Conservation (phyloP, 805 yeast species). For the Saccharomycopsis sp. region DNA sequence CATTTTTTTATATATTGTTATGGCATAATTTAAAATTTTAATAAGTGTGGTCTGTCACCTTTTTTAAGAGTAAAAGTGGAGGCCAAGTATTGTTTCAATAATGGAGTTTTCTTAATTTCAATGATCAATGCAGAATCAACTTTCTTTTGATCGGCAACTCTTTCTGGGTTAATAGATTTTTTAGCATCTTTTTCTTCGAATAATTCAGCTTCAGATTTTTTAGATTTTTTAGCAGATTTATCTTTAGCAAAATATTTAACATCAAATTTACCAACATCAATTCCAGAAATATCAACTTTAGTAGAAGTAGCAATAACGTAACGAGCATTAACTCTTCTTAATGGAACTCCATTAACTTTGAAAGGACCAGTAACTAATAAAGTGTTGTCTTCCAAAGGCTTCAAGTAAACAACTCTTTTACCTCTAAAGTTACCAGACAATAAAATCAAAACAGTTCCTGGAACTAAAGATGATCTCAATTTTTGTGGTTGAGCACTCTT, state of each 20-base stretch:
- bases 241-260: slow-evolving; percentile 96
- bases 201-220: slow-evolving; percentile 88
- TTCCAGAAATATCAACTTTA: slow-evolving; percentile 69
- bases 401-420: slow-evolving; percentile 97
- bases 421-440: slow-evolving; percentile 99
- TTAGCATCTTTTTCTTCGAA: slow-evolving; percentile 69
- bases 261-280: slow-evolving; percentile 85
- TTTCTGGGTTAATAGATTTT: slow-evolving; percentile 85
- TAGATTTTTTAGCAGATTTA: slow-evolving; percentile 63
- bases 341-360: slow-evolving; percentile 99
- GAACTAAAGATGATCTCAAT: slow-evolving; percentile 91
- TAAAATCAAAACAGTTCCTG: slow-evolving; percentile 96
- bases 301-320: slow-evolving; percentile 99
- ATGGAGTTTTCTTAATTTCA: slow-evolving; percentile 95
- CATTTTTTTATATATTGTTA: not conserved
- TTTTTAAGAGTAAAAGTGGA: slow-evolving; percentile 92
- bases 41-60: slow-evolving; percentile 98
- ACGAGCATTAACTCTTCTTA: slow-evolving; percentile 98
- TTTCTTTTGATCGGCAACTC: slow-evolving; percentile 93
- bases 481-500: slow-evolving; percentile 89
- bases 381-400: slow-evolving; percentile 96
- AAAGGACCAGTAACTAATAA: slow-evolving; percentile 96
- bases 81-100: slow-evolving; percentile 93
- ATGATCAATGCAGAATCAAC: slow-evolving; percentile 89
- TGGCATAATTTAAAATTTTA: slow-evolving; percentile 71